Evolutionary conservation across 2,329 filamentous ascomycete genomes (phyloP).

Genomic region (Fusarium virguliforme): DNA sequence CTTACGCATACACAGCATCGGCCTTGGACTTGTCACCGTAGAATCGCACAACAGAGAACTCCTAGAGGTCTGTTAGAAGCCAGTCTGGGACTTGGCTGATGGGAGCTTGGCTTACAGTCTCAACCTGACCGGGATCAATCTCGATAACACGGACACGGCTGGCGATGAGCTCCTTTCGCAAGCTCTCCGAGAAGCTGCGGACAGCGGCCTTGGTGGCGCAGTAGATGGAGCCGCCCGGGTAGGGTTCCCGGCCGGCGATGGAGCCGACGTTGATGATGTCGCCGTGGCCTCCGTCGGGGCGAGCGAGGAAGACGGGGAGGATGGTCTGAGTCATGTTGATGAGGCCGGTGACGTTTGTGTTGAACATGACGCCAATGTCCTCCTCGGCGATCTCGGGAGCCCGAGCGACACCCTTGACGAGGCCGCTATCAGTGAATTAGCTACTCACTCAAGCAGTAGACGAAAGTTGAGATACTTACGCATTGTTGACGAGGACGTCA

Average conservation of each 20-base stretch:
- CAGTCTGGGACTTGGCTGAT: background rate
- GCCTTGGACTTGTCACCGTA: slow-evolving; percentile 90
- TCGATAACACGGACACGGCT: slow-evolving; percentile 88
- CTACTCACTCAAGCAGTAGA: background rate
- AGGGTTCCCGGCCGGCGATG: slow-evolving; percentile 89
- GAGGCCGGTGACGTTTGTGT: slow-evolving; percentile 93
- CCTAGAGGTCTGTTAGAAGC: slow-evolving; percentile 60
- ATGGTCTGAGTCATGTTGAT: slow-evolving; percentile 98
- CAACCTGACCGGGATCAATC: slow-evolving; percentile 92
- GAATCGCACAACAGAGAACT: slow-evolving; percentile 91
- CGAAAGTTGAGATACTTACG: slow-evolving; percentile 69
- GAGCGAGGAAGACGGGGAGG: slow-evolving; percentile 84
- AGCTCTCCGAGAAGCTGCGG: slow-evolving; percentile 84
- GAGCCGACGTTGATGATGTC: slow-evolving; percentile 97
- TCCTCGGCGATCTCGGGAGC: slow-evolving; percentile 86
- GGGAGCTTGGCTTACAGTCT: slow-evolving; percentile 74
- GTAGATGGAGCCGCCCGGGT: slow-evolving; percentile 90
- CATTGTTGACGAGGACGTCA: slow-evolving; percentile 95
- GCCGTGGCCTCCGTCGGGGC: slow-evolving; percentile 81
- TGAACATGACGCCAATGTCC: slow-evolving; percentile 90
- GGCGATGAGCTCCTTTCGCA: slow-evolving; percentile 87
- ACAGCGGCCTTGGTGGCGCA: slow-evolving; percentile 94
- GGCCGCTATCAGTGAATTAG: slow-evolving; percentile 70
- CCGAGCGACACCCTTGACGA: slow-evolving; percentile 90
- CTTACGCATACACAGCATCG: slow-evolving; percentile 88